Conservation (phyloP, 139 green algal genomes). For the Pleodorina starrii region DNA sequence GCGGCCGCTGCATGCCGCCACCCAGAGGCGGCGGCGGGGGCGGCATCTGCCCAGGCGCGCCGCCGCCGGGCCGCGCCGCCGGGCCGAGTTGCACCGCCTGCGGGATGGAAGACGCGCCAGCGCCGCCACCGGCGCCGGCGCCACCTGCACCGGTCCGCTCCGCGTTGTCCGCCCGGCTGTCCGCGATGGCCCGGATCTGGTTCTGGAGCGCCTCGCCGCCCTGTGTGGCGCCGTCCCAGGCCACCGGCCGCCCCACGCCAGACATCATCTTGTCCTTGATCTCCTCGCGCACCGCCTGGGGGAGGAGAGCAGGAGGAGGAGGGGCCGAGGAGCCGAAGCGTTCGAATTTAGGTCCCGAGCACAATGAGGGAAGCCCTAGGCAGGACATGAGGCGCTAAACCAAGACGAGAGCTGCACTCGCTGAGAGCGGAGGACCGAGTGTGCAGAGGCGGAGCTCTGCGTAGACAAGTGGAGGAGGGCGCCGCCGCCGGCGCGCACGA, state of each 20-base stretch:
- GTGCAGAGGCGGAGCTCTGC: no score
- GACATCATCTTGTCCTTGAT: conserved; percentile 87
- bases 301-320: no score
- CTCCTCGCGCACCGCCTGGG: conserved; percentile 63
- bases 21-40: conserved; percentile 11
- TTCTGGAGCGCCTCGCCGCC: conserved; percentile 53
- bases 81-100: conserved; percentile 11
- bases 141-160: neutral
- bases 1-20: conserved; percentile 19
- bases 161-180: conserved; percentile 49
- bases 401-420: no score
- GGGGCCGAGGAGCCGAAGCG: no score
- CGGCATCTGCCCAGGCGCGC: neutral
- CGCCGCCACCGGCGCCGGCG: neutral
- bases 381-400: no score
- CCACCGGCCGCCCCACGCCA: conserved; percentile 70
- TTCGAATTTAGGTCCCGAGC: no score
- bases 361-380: no score
- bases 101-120: neutral
- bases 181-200: conserved; percentile 61
- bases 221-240: conserved; percentile 75
- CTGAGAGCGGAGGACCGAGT: no score
- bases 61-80: conserved; percentile 18
- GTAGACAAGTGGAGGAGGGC: no score
- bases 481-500: no score